phyloP scores from a whole-genome alignment of 371 early-diverging fungal species.

The Mucor plumbeus region DNA sequence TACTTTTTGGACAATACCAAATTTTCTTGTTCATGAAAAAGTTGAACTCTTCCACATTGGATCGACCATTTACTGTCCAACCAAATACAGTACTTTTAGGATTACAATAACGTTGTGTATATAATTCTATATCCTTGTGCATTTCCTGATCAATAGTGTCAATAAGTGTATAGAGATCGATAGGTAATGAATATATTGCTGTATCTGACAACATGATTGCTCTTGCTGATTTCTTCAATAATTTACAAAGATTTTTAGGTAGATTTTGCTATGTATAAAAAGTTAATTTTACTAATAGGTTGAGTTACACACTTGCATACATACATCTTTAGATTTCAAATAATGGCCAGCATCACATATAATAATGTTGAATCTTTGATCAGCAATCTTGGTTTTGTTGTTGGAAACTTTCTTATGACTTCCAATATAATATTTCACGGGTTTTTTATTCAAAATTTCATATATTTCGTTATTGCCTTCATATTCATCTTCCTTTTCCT shows the following conservation, averaged over 20 bases:
- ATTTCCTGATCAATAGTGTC: constrained; percentile 40
- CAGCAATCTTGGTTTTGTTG: constrained; percentile 39
- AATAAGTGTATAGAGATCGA: constrained; percentile 67
- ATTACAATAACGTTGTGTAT: constrained; percentile 66
- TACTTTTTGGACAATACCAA: constrained; percentile 63
- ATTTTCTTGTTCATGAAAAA: constrained; percentile 55
- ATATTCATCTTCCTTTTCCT: not conserved
- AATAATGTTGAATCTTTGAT: constrained; percentile 30
- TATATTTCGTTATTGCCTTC: not conserved
- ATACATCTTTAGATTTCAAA: constrained; percentile 53
- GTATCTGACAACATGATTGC: constrained; percentile 62
- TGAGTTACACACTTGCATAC: not conserved
- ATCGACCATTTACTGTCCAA: constrained; percentile 27
- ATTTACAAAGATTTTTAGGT: constrained; percentile 27
- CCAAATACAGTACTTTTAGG: constrained; percentile 37
- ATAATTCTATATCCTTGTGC: constrained; percentile 49
- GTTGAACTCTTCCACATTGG: constrained; percentile 55
- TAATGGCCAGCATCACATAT: constrained; percentile 61
- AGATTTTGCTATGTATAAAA: constrained; percentile 5
- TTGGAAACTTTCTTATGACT: constrained; percentile 49
- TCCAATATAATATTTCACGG: constrained; percentile 43
- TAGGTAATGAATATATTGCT: constrained; percentile 64
- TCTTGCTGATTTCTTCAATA: constrained; percentile 41
- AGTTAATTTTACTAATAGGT: not conserved
- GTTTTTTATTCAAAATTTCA: not conserved